These are phyloP conservation scores for Lasiosphaeriaceae sp. DNA, from an alignment of 495 filamentous ascomycete species.

Conservation along the genomic window DNA sequence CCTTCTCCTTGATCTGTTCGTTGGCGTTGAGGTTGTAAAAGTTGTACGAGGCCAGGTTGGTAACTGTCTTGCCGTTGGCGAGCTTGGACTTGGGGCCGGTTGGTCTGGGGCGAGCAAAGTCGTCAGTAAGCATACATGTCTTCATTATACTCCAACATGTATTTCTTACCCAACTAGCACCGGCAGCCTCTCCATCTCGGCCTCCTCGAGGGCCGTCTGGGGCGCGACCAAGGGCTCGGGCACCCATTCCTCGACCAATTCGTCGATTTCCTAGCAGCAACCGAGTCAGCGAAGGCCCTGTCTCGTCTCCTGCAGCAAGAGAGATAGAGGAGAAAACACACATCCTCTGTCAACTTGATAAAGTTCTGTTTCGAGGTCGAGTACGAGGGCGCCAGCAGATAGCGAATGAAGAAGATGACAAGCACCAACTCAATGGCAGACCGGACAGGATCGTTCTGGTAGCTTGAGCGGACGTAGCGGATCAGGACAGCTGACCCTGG, in stretches of 20 bases:
- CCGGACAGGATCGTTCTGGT: constrained; percentile 93
- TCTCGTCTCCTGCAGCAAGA: too few relatives aligned
- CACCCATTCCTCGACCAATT: constrained; percentile 94
- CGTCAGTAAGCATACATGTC: too few relatives aligned
- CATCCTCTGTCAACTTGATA: constrained; percentile 82
- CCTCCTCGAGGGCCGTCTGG: constrained; percentile 67
- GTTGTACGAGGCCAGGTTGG: constrained; percentile 89
- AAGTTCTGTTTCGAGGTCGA: constrained; percentile 81
- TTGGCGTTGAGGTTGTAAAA: constrained; percentile 95
- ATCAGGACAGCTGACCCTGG: constrained; percentile 92
- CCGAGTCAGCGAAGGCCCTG: constrained; percentile 7
- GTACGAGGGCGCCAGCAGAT: constrained; percentile 86
- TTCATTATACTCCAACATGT: background rate
- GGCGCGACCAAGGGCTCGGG: constrained; percentile 84
- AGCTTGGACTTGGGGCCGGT: constrained; percentile 89
- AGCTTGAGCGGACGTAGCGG: constrained; percentile 92
- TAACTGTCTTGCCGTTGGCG: constrained; percentile 81
- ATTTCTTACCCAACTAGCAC: constrained; percentile 74
- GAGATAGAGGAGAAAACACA: constrained; percentile 17
- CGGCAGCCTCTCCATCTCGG: constrained; percentile 78
- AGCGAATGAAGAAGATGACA: constrained; percentile 92
- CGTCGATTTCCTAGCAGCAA: constrained; percentile 75
- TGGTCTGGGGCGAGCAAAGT: constrained; percentile 50
- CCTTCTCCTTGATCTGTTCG: constrained; percentile 88
- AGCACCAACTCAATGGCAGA: constrained; percentile 91